Conservation (phyloP, 148 eudicot species). For the Beta vulgaris region DNA sequence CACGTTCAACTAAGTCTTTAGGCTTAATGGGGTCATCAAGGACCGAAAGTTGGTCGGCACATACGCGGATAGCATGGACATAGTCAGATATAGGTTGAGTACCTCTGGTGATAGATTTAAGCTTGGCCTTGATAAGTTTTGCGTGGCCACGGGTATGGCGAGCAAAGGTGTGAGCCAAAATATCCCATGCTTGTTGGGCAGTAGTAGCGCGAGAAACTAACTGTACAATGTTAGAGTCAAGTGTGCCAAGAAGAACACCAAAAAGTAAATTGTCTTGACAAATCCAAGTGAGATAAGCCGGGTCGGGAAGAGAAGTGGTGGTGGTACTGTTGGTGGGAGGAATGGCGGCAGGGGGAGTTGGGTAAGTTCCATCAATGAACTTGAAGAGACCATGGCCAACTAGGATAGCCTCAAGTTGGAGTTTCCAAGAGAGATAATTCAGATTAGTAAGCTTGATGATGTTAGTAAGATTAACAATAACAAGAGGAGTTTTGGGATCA, state of each 20-base stretch:
- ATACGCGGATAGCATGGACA: not conserved
- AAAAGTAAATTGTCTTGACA: too few relatives aligned
- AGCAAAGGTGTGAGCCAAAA: not conserved
- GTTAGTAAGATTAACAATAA: too few relatives aligned
- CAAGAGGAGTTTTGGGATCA: too few relatives aligned
- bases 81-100: not conserved
- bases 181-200: not conserved
- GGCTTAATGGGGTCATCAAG: not conserved
- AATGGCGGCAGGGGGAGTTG: too few relatives aligned
- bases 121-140: not conserved
- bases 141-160: not conserved
- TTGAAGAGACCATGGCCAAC: too few relatives aligned
- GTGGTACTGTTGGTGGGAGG: too few relatives aligned
- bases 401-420: too few relatives aligned
- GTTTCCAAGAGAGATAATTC: too few relatives aligned
- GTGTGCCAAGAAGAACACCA: not conserved
- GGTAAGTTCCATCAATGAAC: too few relatives aligned
- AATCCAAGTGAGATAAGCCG: too few relatives aligned
- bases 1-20: not conserved
- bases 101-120: not conserved
- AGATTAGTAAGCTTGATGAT: too few relatives aligned
- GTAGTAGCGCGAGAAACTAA: not conserved
- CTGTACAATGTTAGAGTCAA: not conserved
- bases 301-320: too few relatives aligned
- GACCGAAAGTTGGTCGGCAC: not conserved